A percentile compares a stretch with the other conserved stretches of the same genome.
phyloP scores from a whole-genome alignment of 495 filamentous ascomycete genomes.

The Penicillium steckii region DNA sequence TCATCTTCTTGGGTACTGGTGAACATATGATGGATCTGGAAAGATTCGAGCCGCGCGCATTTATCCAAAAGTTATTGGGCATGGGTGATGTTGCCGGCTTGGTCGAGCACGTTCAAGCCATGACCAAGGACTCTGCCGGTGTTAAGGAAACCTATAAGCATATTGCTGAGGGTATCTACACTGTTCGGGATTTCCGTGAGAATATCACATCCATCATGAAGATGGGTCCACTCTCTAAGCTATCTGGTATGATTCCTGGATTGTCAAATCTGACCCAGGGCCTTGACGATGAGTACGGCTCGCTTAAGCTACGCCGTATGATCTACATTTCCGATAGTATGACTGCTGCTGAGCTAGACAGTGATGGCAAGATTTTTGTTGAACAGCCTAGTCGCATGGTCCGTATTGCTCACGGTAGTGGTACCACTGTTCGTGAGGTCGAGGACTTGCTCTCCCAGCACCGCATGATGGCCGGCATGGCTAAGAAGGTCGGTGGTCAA shows the following conservation, averaged over 20 bases:
- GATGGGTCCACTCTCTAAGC: slow-evolving; percentile 96
- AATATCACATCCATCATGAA: slow-evolving; percentile 99
- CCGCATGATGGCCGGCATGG: slow-evolving; percentile 98
- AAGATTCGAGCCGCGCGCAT: slow-evolving; percentile 84
- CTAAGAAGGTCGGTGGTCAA: slow-evolving; percentile 95
- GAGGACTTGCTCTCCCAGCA: slow-evolving; percentile 98
- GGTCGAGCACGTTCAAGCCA: slow-evolving; percentile 94
- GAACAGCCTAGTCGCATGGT: slow-evolving; percentile 95
- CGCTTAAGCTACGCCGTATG: slow-evolving; percentile 92
- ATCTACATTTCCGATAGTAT: slow-evolving; percentile 98
- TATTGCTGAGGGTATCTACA: slow-evolving; percentile 94
- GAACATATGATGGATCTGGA: slow-evolving; percentile 97
- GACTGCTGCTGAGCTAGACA: slow-evolving; percentile 92
- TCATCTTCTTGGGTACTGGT: slow-evolving; percentile 96
- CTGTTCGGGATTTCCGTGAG: slow-evolving; percentile 88
- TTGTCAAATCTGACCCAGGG: slow-evolving; percentile 88
- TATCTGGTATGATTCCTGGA: slow-evolving; percentile 98
- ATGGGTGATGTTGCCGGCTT: slow-evolving; percentile 97
- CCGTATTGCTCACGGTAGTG: slow-evolving; percentile 82
- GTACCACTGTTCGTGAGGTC: slow-evolving; percentile 89
- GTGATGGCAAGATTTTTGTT: slow-evolving; percentile 90
- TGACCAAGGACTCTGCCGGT: slow-evolving; percentile 73
- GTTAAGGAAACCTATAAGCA: slow-evolving; percentile 99
- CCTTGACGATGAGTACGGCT: slow-evolving; percentile 95
- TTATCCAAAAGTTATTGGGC: slow-evolving; percentile 86